A percentile compares a stretch with the other conserved stretches of the same genome.
Conservation (phyloP, 352 stramenopile species). For the Aphanomyces invadans region DNA sequence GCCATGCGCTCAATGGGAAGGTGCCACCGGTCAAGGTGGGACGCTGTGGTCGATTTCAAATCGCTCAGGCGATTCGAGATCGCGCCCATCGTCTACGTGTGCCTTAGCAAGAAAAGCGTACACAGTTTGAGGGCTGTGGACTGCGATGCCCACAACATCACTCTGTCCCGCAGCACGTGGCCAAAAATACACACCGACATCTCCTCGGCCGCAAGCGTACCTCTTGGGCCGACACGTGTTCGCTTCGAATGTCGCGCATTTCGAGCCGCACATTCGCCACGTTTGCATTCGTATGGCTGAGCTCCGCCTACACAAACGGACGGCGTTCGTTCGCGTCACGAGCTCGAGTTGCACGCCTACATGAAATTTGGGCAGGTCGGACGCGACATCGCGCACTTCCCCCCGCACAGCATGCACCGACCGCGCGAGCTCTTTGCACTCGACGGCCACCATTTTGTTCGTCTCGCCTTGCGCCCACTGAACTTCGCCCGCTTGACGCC, state of each 20-base stretch:
- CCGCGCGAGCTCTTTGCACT: constrained; percentile 1
- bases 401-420: background rate
- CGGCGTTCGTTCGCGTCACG: background rate
- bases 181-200: too few species aligned
- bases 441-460: constrained; percentile 8
- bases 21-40: background rate
- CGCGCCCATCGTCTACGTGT: background rate
- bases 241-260: constrained; percentile 10
- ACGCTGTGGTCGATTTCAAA: background rate
- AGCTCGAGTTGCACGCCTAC: background rate
- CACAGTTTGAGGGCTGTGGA: too few species aligned
- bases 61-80: constrained; percentile 5
- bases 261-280: constrained; percentile 3
- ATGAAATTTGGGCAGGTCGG: constrained; percentile 10
- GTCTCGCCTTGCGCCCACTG: constrained; percentile 10
- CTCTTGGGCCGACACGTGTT: constrained; percentile 1
- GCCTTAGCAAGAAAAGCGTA: too few species aligned
- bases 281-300: constrained; percentile 13
- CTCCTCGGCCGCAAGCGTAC: too few species aligned
- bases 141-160: too few species aligned
- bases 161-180: too few species aligned
- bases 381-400: background rate
- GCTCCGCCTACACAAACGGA: background rate
- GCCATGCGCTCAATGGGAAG: background rate
- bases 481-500: constrained; percentile 1